Conservation (phyloP, 495 filamentous ascomycete genomes). For the Neurospora sp. region DNA sequence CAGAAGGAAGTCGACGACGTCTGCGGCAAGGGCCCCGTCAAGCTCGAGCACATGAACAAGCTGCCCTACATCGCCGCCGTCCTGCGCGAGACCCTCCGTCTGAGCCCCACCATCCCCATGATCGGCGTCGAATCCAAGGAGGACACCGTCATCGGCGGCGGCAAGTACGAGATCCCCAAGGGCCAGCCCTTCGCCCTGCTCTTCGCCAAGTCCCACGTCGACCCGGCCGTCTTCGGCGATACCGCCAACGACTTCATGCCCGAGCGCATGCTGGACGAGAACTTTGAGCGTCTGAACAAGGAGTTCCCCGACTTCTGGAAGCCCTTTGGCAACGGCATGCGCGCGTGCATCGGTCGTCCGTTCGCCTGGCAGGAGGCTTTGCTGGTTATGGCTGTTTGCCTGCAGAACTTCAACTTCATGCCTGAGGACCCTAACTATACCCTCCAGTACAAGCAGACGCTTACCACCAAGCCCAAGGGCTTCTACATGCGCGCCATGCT, state of each 20-base stretch:
- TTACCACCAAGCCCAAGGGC: constrained; percentile 68
- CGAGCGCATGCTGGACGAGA: constrained; percentile 54
- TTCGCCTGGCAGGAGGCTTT: constrained; percentile 58
- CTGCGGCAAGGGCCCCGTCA: constrained; percentile 53
- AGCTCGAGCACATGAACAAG: constrained; percentile 56
- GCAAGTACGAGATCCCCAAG: constrained; percentile 55
- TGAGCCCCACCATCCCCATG: constrained; percentile 52
- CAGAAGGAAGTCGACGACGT: constrained; percentile 53
- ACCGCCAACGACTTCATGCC: constrained; percentile 47
- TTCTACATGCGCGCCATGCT: constrained; percentile 60
- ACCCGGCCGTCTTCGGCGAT: constrained; percentile 42
- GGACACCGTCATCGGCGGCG: constrained; percentile 48
- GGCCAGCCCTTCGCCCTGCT: constrained; percentile 42
- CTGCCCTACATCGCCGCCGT: constrained; percentile 41
- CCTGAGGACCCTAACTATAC: constrained; percentile 49
- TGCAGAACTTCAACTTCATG: constrained; percentile 54
- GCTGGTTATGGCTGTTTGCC: constrained; percentile 41
- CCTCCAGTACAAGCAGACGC: constrained; percentile 57
- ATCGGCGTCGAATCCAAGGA: constrained; percentile 33
- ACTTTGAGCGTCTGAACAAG: constrained; percentile 45
- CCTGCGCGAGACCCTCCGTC: constrained; percentile 61
- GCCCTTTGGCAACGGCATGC: constrained; percentile 47
- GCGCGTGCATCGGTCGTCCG: constrained; percentile 42
- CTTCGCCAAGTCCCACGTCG: constrained; percentile 43
- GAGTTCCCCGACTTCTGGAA: constrained; percentile 46